Percentiles rank a stretch among this genome's conserved stretches.
Conservation (phyloP, 129 eudicot species). For the Erigeron canadensis region DNA sequence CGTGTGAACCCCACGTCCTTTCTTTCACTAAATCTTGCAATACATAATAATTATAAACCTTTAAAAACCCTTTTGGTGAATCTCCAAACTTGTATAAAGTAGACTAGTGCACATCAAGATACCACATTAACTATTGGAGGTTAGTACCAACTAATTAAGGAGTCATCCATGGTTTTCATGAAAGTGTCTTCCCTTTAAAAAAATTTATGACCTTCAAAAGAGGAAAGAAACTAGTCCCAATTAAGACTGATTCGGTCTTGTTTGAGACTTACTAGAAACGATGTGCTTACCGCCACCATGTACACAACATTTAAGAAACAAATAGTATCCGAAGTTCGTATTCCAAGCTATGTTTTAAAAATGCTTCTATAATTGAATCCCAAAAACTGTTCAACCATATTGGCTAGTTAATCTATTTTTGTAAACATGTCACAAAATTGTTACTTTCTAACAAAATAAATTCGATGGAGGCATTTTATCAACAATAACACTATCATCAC, state of each 20-base stretch:
- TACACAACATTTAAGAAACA: neutral
- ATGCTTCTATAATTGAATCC: neutral
- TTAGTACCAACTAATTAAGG: constrained; percentile 31
- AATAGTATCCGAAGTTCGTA: neutral
- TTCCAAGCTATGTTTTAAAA: neutral
- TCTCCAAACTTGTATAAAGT: constrained; percentile 33
- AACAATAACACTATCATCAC: no score
- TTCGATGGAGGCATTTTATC: neutral
- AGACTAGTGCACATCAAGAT: constrained; percentile 39
- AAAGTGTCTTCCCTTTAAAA: neutral
- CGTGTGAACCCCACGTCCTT: constrained; percentile 32
- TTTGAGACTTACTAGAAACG: neutral
- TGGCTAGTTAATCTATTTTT: no score
- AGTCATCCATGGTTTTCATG: constrained; percentile 33
- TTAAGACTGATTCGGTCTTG: neutral
- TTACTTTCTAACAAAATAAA: no score
- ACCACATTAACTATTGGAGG: constrained; percentile 34
- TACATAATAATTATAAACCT: constrained; percentile 29
- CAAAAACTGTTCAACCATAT: no score
- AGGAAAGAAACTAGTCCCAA: neutral
- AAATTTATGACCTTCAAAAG: neutral
- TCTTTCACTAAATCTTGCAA: constrained; percentile 39
- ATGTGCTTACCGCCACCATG: neutral
- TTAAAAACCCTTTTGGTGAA: constrained; percentile 31
- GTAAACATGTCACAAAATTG: no score